Evolutionary conservation across 768 basidiomycete species (phyloP), one percentile per base, ranked within the genome.

Genomic region (Royoungia palumana): DNA sequence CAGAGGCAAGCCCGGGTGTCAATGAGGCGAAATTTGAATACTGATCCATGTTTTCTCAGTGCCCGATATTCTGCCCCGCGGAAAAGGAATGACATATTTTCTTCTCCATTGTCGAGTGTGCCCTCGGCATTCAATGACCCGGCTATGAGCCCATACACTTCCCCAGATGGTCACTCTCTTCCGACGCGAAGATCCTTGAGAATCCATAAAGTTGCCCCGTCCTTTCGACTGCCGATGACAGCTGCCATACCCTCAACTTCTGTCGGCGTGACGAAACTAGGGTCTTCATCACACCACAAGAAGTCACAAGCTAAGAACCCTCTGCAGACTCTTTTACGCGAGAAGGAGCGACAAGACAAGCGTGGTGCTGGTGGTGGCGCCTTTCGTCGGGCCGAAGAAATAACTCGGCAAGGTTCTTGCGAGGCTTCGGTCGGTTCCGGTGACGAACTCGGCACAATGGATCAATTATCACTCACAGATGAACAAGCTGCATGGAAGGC

Each of bases 261-360:
- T 38, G 37, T 25, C 34, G 17, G 44, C 3, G 24, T 28, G 14
- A 40, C 25, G 19, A 52, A 54, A 9, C 22, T 41, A 9, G 12
- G 11, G 13, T 36, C 50, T 9, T 24, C 37, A 0, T 25, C 21
- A 41, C 51, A 48, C 14, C 51, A 46, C 36, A 68, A 66, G 55
- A 62, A 52, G 34, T 36, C 50, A n/a, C 37, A 12, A 19, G 57
- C 62, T 11, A n/a, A n/a, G 27, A 78, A 82, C 52, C 83, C 85
- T 10, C 70, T 87, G 19, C 74, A 72, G 41, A 73, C 68, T 2
- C 72, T 85, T 25, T 60, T 84, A 34, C 77, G 72, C 53, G 82
- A 83, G 63, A 83, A 81, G 58, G 51, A 55, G 16, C 36, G 58
- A 21, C 57, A 58, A 37, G 55, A 68, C 6, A 62, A 55, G 35